Evolutionary conservation across 2,329 filamentous ascomycete genomes (phyloP).

Genomic region (Microdochium trichocladiopsis): DNA sequence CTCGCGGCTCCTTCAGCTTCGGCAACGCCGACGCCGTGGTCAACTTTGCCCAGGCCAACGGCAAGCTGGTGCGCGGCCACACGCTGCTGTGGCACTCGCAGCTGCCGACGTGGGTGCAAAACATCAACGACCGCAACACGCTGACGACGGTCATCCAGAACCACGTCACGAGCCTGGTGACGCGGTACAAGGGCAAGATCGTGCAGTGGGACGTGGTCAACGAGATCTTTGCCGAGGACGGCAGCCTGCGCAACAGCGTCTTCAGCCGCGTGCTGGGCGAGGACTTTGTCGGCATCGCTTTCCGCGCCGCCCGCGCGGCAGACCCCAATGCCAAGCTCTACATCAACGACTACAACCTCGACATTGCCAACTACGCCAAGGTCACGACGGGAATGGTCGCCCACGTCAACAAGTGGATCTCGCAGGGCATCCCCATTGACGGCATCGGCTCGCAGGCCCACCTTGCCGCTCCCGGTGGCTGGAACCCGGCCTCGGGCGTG

Average conservation of each 20-base stretch:
- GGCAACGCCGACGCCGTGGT: slow-evolving; percentile 52
- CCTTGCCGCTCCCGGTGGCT: slow-evolving; percentile 32
- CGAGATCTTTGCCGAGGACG: slow-evolving; percentile 58
- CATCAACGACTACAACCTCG: slow-evolving; percentile 70
- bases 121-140: slow-evolving; percentile 22
- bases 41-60: slow-evolving; percentile 47
- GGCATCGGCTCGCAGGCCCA: slow-evolving; percentile 50
- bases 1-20: slow-evolving; percentile 46
- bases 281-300: slow-evolving; percentile 63
- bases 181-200: slow-evolving; percentile 58
- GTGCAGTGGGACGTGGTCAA: slow-evolving; percentile 51
- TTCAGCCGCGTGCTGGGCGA: slow-evolving; percentile 65
- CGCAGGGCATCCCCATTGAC: slow-evolving; percentile 49
- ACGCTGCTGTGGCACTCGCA: slow-evolving; percentile 60
- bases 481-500: slow-evolving; percentile 43
- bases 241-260: slow-evolving; percentile 49
- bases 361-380: slow-evolving; percentile 53
- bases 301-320: slow-evolving; percentile 57
- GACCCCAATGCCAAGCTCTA: slow-evolving; percentile 65
- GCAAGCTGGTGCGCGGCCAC: slow-evolving; percentile 56
- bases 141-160: slow-evolving; percentile 50
- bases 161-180: slow-evolving; percentile 52
- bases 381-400: slow-evolving; percentile 35
- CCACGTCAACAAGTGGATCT: slow-evolving; percentile 43
- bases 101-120: slow-evolving; percentile 51